These are phyloP conservation scores for Candida chilensis DNA, from an alignment of 805 yeast species.

Conservation along the genomic window DNA sequence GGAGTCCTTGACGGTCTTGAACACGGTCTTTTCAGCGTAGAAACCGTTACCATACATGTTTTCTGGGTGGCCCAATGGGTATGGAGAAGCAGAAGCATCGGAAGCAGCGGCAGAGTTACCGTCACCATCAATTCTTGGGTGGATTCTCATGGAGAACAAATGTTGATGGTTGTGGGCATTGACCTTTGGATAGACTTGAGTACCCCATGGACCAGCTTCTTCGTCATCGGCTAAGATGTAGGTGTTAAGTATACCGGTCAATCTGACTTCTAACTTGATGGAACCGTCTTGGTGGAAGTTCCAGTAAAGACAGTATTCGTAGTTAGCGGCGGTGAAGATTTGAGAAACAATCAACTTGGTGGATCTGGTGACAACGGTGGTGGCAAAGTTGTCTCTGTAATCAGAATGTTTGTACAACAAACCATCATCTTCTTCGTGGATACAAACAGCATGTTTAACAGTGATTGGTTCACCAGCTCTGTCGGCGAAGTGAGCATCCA, in stretches of 20 bases:
- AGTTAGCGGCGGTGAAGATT: slow-evolving; percentile 81
- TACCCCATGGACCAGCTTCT: slow-evolving; percentile 69
- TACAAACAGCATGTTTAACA: slow-evolving; percentile 70
- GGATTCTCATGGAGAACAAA: slow-evolving; percentile 66
- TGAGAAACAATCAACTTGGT: slow-evolving; percentile 68
- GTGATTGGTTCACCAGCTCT: slow-evolving; percentile 62
- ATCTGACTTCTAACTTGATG: slow-evolving; percentile 67
- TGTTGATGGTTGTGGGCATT: slow-evolving; percentile 88
- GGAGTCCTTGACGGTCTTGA: slow-evolving; percentile 62
- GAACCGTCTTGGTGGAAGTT: slow-evolving; percentile 78
- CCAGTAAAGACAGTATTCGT: slow-evolving; percentile 82
- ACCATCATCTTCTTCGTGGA: slow-evolving; percentile 84
- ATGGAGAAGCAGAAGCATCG: slow-evolving; percentile 54
- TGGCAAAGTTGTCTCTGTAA: slow-evolving; percentile 71
- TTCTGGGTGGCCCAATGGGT: slow-evolving; percentile 54
- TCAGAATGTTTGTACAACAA: slow-evolving; percentile 75
- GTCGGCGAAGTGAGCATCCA: slow-evolving; percentile 71
- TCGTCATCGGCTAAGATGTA: slow-evolving; percentile 57
- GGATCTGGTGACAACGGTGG: slow-evolving; percentile 69
- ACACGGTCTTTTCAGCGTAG: slow-evolving; percentile 53
- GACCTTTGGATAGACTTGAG: slow-evolving; percentile 69
- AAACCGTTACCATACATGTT: slow-evolving; percentile 77
- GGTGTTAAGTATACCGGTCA: slow-evolving; percentile 79
- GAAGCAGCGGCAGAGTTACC: slow-evolving; percentile 63
- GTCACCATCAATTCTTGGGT: slow-evolving; percentile 77